Percentiles rank a stretch among this genome's conserved stretches.
phyloP scores from a whole-genome alignment of 164 flowering plant genomes.

The Aristolochia fimbriata region DNA sequence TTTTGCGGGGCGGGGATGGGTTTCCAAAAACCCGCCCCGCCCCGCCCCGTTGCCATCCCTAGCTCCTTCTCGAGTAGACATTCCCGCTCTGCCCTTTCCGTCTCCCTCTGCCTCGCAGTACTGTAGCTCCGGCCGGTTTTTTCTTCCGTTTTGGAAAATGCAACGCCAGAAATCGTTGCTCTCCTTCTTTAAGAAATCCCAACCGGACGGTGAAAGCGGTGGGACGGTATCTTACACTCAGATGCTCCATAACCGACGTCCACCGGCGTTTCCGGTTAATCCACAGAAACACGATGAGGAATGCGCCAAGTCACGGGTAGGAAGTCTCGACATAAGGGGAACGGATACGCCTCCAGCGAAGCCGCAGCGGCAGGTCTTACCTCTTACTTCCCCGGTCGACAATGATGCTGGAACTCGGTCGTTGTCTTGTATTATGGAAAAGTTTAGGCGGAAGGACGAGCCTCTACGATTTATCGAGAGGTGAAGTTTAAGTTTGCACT shows the following conservation, averaged over 20 bases:
- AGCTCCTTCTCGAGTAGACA: no score
- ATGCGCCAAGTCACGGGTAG: conserved; percentile 3
- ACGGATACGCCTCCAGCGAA: conserved; percentile 97
- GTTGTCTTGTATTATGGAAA: conserved; percentile 68
- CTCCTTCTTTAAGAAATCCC: conserved; percentile 56
- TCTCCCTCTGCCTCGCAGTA: no score
- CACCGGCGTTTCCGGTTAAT: conserved; percentile 14
- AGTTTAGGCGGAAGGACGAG: conserved; percentile 42
- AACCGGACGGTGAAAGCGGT: conserved; percentile 24
- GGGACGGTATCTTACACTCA: conserved; percentile 13
- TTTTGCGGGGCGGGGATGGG: no score
- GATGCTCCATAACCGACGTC: conserved; percentile 6
- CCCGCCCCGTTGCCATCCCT: no score
- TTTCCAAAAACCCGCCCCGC: no score
- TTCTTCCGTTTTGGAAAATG: conserved; percentile 31
- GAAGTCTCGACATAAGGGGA: conserved; percentile 35
- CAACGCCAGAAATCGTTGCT: conserved; percentile 69
- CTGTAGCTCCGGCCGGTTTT: neutral
- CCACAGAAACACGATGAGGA: conserved; percentile 10
- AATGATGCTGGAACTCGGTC: conserved; percentile 24
- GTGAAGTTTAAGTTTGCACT: conserved; percentile 17
- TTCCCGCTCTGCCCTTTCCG: no score
- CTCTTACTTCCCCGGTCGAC: conserved; percentile 10
- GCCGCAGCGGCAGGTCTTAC: conserved; percentile 46
- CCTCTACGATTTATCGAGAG: conserved; percentile 6